Base-by-base conservation (phyloP, 129 eudicot genomes). In the Helichrysum umbraculigerum region DNA sequence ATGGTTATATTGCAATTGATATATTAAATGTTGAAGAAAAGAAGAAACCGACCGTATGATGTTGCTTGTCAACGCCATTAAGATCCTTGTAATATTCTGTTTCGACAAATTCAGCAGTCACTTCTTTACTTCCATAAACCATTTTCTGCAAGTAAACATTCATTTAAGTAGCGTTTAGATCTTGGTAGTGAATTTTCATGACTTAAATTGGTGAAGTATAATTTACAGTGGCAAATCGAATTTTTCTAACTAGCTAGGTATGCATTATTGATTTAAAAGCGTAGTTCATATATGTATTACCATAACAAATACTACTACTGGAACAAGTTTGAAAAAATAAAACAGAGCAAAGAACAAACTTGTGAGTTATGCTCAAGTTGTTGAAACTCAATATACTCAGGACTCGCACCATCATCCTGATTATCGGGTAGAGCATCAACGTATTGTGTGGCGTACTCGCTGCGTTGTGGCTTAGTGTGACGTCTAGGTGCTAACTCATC, bases 51-150 rank as follows among this genome's bases (percentile, higher is more conserved):
- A 93, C 98, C 84, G 93, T 93, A 84, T 91, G 98, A 82, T 93
- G 98, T 64, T 87, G 93, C 85, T 91, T 93, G 83, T 88, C 93
- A 42, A 93, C 67, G 60, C 86, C 81, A 41, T 81, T 86, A 47
- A 93, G 92, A 81, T 93, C 98, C 79, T 78, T 87, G 89, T 93
- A 93, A 71, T 93, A 93, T 56, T 88, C 98, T 44, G 98, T 93
- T 83, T 93, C 98, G 52, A 84, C 87, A 73, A 90, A 91, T 83
- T 93, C 98, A 62, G 87, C 98, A 19, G 47, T 68, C 66, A 29
- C 89, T 76, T 88, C 44, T 21, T 78, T 81, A 59, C 90, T 87
- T 70, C 44, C 52, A 72, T 77, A 84, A 28, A 80, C 88, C 54
- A 90, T 37, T 82, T 93, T 93, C 98, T 93, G 97, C 76, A 76